phyloP scores from a whole-genome alignment of 768 basidiomycete genomes.

The Asterophora parasitica region DNA sequence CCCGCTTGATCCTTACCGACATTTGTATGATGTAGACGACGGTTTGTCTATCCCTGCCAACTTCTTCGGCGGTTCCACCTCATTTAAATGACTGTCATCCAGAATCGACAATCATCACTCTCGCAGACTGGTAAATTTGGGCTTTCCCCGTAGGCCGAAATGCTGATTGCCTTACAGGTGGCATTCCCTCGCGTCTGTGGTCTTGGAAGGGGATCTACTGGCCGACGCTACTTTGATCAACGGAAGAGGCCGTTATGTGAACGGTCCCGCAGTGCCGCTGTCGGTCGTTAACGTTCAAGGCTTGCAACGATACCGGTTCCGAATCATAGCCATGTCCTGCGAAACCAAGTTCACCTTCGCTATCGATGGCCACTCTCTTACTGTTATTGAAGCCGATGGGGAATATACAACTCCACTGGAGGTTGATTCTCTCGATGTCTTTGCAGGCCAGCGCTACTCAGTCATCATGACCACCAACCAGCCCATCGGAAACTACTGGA shows the following conservation, averaged over 20 bases:
- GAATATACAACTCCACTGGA: slow-evolving; percentile 34
- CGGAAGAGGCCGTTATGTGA: slow-evolving; percentile 31
- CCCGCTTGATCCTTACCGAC: slow-evolving; percentile 25
- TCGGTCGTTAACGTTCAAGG: slow-evolving; percentile 30
- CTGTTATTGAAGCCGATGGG: slow-evolving; percentile 50
- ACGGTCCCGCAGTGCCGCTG: slow-evolving; percentile 20
- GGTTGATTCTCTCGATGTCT: slow-evolving; percentile 42
- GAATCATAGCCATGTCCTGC: slow-evolving; percentile 30
- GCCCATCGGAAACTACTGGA: slow-evolving; percentile 47
- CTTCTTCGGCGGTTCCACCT: neutral
- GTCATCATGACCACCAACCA: slow-evolving; percentile 41
- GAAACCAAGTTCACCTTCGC: slow-evolving; percentile 35
- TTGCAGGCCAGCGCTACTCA: slow-evolving; percentile 27
- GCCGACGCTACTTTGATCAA: slow-evolving; percentile 26
- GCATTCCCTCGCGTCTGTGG: neutral
- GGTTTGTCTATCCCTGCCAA: slow-evolving; percentile 17
- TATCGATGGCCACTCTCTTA: slow-evolving; percentile 42
- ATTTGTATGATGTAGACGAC: slow-evolving; percentile 28
- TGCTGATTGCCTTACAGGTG: neutral
- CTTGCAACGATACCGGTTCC: slow-evolving; percentile 31
- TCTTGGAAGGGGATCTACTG: neutral
- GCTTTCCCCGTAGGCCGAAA: neutral
- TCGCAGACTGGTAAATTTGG: slow-evolving; percentile 32
- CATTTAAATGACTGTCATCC: neutral
- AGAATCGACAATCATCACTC: slow-evolving; percentile 39